These are phyloP conservation scores for Paramyrothecium sp. DNA, from an alignment of 2,329 filamentous ascomycete species.

Conservation along the genomic window DNA sequence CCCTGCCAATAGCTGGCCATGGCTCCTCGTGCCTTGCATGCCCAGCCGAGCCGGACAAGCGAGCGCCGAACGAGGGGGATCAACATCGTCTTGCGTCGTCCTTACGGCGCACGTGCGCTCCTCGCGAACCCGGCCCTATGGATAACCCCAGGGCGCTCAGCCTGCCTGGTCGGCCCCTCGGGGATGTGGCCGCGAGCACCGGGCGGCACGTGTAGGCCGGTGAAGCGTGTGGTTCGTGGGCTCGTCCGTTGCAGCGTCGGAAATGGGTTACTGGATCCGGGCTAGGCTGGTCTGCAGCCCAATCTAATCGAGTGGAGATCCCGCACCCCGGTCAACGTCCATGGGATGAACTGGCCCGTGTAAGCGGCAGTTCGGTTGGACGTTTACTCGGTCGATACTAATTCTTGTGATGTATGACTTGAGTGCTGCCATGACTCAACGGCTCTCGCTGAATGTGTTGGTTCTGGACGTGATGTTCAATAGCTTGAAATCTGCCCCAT, in stretches of 20 bases:
- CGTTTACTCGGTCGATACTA: no score
- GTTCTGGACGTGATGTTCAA: no score
- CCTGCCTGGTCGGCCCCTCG: neutral
- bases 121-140: neutral
- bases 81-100: neutral
- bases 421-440: no score
- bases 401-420: no score
- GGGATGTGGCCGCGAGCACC: neutral
- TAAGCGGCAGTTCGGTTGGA: no score
- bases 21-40: neutral
- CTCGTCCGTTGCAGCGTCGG: neutral
- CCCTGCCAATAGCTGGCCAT: neutral
- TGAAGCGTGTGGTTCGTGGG: neutral
- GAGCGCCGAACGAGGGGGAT: no score
- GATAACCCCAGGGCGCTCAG: neutral
- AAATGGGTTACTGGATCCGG: neutral
- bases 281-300: neutral
- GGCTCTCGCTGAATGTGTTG: no score
- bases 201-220: neutral
- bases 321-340: no score
- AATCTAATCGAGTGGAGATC: neutral
- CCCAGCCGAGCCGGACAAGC: neutral
- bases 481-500: no score
- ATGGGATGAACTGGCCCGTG: no score
- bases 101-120: neutral